Evolutionary conservation across 2,329 filamentous ascomycete species (phyloP), one percentile per base, ranked within the genome.

Genomic region (Curvularia eragrostidis): DNA sequence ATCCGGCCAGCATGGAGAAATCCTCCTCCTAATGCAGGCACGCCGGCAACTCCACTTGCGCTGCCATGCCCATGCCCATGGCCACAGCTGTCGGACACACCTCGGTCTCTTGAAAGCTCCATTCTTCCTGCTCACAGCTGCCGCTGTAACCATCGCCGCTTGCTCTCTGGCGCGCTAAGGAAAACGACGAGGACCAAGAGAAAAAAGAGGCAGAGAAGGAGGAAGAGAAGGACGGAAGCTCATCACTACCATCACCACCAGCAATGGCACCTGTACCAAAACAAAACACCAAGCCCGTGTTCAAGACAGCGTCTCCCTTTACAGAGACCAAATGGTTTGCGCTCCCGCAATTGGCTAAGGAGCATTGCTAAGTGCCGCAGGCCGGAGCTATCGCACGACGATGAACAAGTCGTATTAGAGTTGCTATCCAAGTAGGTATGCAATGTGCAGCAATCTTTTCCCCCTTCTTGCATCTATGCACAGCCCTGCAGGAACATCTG

Each of bases 251-350:
- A 4, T 13, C 32, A 49, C 5, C 15, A 19, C 15, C 9, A 19
- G n/a, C 28, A 36, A 74, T 74, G 71, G 65, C 70, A 26, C 64
- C 72, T 9, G 13, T 58, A 9, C 24, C 61, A 9, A 71, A 68
- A 58, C 69, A 70, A 51, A 52, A 47, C 12, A 59, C 71, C 59
- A 88, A 84, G 69, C 80, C 85, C 8, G 78, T 88, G 18, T 87
- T 88, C 69, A 87, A 87, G 65, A 82, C 89, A 23, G 87, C 89
- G 47, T 86, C 85, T 2, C 88, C 88, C 0, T 91, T 85, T 70
- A 86, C 87, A 1, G 75, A 80, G 5, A 79, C 83, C 10, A 74
- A 82, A 72, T 90, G 88, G 89, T 90, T 74, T 41, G 78, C 58
- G 13, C 8, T n/a, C 6, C 41, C 32, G 24, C 4, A 18, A 41